Conservation (phyloP, 805 yeast genomes). For the Metschnikowia dekortorum region DNA sequence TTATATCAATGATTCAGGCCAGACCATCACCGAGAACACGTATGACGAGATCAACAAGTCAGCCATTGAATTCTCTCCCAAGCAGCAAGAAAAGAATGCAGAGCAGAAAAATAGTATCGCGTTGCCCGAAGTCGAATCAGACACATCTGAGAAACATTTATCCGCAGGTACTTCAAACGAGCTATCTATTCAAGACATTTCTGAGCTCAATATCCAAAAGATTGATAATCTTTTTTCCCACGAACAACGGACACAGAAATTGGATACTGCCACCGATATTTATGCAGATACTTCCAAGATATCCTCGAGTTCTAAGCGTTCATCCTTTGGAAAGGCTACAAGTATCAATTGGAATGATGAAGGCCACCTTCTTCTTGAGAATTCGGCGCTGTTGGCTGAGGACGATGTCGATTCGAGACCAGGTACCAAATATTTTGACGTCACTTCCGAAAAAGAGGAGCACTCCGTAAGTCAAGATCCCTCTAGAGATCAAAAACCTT, state of each 20-base stretch:
- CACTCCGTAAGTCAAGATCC: neutral
- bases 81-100: neutral
- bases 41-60: slow-evolving; percentile 7
- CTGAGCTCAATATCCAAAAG: slow-evolving; percentile 35
- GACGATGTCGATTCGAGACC: slow-evolving; percentile 2
- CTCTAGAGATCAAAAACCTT: neutral
- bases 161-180: slow-evolving; percentile 2
- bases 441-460: slow-evolving; percentile 11
- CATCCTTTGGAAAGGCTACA: slow-evolving; percentile 22
- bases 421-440: slow-evolving; percentile 22
- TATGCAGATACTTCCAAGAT: slow-evolving; percentile 12
- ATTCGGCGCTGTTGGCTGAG: slow-evolving; percentile 18
- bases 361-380: slow-evolving; percentile 26
- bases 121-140: neutral
- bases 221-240: slow-evolving; percentile 35
- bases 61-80: slow-evolving; percentile 7
- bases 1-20: slow-evolving; percentile 24
- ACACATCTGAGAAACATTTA: neutral
- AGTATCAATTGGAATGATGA: slow-evolving; percentile 44
- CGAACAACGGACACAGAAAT: slow-evolving; percentile 11
- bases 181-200: slow-evolving; percentile 32
- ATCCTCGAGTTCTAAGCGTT: slow-evolving; percentile 6
- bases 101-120: neutral
- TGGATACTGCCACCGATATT: neutral
- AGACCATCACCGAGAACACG: slow-evolving; percentile 9